phyloP scores from a whole-genome alignment of 129 eudicot genomes.

The Solidago caesia region DNA sequence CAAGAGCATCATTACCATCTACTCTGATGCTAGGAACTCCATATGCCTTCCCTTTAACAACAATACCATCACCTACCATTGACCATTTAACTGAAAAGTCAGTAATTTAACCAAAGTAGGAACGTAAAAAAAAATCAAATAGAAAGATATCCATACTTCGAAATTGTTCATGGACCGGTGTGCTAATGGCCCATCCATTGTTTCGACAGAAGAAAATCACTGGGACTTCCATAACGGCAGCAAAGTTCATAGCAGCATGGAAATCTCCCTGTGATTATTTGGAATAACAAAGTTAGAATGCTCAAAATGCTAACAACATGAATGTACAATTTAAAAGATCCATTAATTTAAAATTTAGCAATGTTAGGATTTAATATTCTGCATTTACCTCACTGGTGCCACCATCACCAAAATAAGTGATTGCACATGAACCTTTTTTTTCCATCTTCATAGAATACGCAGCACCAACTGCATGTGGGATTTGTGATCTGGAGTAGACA shows the following conservation, averaged over 20 bases:
- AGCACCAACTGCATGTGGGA: slow-evolving; percentile 96
- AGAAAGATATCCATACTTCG: slow-evolving; percentile 46
- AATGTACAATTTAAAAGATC: neutral
- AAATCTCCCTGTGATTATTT: slow-evolving; percentile 58
- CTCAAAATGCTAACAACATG: neutral
- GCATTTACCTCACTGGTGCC: slow-evolving; percentile 72
- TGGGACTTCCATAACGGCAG: slow-evolving; percentile 53
- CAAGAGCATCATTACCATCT: slow-evolving; percentile 87
- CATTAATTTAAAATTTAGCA: neutral
- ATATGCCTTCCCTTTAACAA: slow-evolving; percentile 68
- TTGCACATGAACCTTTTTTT: slow-evolving; percentile 56
- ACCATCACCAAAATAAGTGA: slow-evolving; percentile 92
- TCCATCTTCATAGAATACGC: slow-evolving; percentile 92
- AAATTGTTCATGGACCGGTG: slow-evolving; percentile 68
- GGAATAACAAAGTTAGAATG: neutral
- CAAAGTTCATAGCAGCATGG: slow-evolving; percentile 86
- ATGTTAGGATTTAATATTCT: neutral
- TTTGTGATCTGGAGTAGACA: slow-evolving; percentile 54
- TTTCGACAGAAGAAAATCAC: slow-evolving; percentile 79
- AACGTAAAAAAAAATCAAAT: neutral
- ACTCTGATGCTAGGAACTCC: slow-evolving; percentile 78
- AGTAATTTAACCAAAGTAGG: neutral
- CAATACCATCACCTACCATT: slow-evolving; percentile 75
- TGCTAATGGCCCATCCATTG: slow-evolving; percentile 93
- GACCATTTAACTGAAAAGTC: slow-evolving; percentile 10